Evolutionary conservation across 257 asterid genomes (phyloP), one percentile per base, ranked within the genome.

Genomic region (Agastache rugosa): DNA sequence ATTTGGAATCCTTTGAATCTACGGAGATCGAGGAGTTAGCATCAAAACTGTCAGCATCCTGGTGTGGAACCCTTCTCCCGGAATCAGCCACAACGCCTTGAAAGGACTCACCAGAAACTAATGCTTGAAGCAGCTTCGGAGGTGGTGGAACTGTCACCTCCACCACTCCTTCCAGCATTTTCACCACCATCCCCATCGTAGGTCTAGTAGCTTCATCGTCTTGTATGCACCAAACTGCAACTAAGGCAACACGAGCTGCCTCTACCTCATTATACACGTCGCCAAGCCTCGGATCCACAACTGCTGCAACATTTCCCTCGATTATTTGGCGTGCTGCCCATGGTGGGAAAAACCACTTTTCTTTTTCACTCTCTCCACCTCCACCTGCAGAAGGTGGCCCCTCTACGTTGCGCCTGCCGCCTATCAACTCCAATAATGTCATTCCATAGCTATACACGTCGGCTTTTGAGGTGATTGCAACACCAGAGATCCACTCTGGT

Each of bases 401-500:
- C 74, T 89, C 94, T 62, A 91, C 93, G 16, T 88, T 87, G 6
- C 94, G 84, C 16, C 96, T 79, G 2, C 96, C 96, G 0, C 95
- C 88, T 19, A 91, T 67, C 63, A 92, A 41, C 78, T 91, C 97
- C 75, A 90, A 69, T 8, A 91, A 73, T 1, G 93, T 90, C 96
- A 92, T 88, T 15, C 96, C 96, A 20, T 88, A 92, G 88, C 97
- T 90, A 66, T 90, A 92, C 1, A 92, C 95, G 27, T 89, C 95
- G 2, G 93, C 97, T 56, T 92, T 92, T 0, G 95, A 83, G 41
- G 96, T 92, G 71, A 92, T 91, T 0, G 94, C 95, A 20, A 88
- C 90, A 0, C 95, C 94, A 15, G 97, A 92, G 75, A 92, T 87
- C 95, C 96, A 92, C 81, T 92, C 97, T 0, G 96, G 97, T 16